phyloP scores from a whole-genome alignment of 192 early-diverging fungal genomes.

The Coemansia sp. region DNA sequence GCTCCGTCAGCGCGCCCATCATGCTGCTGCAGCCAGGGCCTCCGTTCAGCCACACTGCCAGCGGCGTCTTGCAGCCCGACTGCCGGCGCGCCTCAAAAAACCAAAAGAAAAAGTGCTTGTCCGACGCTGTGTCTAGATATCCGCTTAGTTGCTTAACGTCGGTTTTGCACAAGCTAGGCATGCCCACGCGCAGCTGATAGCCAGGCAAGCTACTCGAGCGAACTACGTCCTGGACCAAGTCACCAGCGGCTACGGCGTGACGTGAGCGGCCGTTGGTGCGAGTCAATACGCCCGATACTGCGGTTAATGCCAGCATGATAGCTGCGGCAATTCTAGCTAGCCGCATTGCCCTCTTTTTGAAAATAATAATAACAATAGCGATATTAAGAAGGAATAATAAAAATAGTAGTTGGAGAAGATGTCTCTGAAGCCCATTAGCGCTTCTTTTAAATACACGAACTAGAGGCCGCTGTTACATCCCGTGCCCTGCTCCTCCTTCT shows the following conservation, averaged over 20 bases:
- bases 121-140: slow-evolving; percentile 64
- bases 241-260: not conserved
- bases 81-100: slow-evolving; percentile 89
- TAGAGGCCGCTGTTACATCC: too few relatives aligned
- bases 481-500: too few relatives aligned
- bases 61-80: slow-evolving; percentile 64
- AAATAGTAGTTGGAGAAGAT: too few relatives aligned
- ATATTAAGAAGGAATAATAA: too few relatives aligned
- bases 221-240: not conserved
- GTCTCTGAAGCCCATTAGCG: too few relatives aligned
- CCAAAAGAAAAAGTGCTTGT: slow-evolving; percentile 91
- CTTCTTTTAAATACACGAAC: too few relatives aligned
- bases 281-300: not conserved
- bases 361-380: too few relatives aligned
- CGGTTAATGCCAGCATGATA: not conserved
- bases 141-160: slow-evolving; percentile 84
- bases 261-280: not conserved
- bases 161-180: slow-evolving; percentile 76
- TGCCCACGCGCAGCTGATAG: slow-evolving; percentile 14
- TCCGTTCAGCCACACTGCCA: slow-evolving; percentile 77
- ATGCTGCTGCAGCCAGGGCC: slow-evolving; percentile 82
- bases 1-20: slow-evolving; percentile 72
- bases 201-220: slow-evolving; percentile 3
- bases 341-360: too few relatives aligned
- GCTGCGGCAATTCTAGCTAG: not conserved